These are phyloP conservation scores for Metschnikowia similis DNA, from an alignment of 805 yeast genomes.

Conservation along the genomic window DNA sequence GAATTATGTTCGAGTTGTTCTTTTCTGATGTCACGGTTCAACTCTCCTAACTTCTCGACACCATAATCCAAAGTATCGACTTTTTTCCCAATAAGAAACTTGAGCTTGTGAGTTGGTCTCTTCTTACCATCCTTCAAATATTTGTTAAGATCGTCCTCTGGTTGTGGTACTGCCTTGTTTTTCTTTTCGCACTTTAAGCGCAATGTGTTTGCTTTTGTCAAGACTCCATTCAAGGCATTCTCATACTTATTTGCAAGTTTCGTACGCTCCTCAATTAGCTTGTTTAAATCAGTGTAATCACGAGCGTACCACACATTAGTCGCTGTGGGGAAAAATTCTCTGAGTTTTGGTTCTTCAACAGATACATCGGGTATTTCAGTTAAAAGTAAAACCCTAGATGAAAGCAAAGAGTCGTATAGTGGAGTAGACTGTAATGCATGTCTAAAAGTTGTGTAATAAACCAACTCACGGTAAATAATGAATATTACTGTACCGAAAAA, in stretches of 20 bases:
- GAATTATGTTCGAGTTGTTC: slow-evolving; percentile 52
- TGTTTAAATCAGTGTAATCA: slow-evolving; percentile 52
- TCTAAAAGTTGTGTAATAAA: slow-evolving; percentile 65
- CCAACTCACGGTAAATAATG: slow-evolving; percentile 69
- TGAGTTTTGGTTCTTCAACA: slow-evolving; percentile 47
- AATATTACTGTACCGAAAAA: slow-evolving; percentile 64
- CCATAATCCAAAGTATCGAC: slow-evolving; percentile 80
- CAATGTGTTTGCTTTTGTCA: slow-evolving; percentile 55
- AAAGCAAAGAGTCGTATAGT: slow-evolving; percentile 60
- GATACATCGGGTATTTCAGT: slow-evolving; percentile 57
- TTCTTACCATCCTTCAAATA: slow-evolving; percentile 66
- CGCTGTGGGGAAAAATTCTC: slow-evolving; percentile 60
- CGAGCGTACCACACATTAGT: slow-evolving; percentile 60
- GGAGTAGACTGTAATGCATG: slow-evolving; percentile 74
- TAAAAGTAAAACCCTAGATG: slow-evolving; percentile 69
- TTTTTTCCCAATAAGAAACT: slow-evolving; percentile 71
- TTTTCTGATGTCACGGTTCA: slow-evolving; percentile 59
- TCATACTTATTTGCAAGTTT: slow-evolving; percentile 62
- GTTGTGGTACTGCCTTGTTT: slow-evolving; percentile 49
- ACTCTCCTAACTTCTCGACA: slow-evolving; percentile 59
- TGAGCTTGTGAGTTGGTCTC: slow-evolving; percentile 78
- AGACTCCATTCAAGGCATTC: slow-evolving; percentile 55
- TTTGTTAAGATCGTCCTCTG: slow-evolving; percentile 51
- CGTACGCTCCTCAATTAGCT: slow-evolving; percentile 57
- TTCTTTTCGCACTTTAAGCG: slow-evolving; percentile 57